Evolutionary conservation across 2,329 filamentous ascomycete species (phyloP).

Genomic region (Cercospora canescens): DNA sequence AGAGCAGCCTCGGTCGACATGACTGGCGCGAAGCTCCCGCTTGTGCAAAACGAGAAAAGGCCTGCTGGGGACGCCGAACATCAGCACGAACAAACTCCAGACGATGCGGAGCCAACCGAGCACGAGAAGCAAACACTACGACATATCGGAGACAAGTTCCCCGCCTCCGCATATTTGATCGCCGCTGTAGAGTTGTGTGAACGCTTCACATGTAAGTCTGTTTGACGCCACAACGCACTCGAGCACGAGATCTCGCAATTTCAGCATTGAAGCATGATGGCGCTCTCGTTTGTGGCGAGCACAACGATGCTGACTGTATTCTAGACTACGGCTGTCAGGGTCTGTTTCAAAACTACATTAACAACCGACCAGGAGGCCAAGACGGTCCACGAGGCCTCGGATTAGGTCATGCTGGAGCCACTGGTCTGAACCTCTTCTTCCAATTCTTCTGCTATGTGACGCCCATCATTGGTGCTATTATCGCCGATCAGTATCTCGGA

Average conservation of each 20-base stretch:
- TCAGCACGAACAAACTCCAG: constrained; percentile 24
- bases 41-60: constrained; percentile 17
- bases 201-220: constrained; percentile 43
- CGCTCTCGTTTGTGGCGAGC: background rate
- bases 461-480: constrained; percentile 48
- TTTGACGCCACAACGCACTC: too few relatives aligned
- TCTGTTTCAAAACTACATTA: constrained; percentile 53
- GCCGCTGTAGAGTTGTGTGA: constrained; percentile 53
- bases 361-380: constrained; percentile 39
- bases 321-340: constrained; percentile 40
- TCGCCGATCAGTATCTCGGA: constrained; percentile 68
- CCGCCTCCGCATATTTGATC: constrained; percentile 49
- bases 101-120: constrained; percentile 43
- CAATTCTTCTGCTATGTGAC: constrained; percentile 53
- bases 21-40: constrained; percentile 23
- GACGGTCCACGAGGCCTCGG: constrained; percentile 45
- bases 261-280: too few relatives aligned
- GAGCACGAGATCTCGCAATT: too few relatives aligned
- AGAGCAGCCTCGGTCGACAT: constrained; percentile 20
- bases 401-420: constrained; percentile 39
- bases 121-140: constrained; percentile 46
- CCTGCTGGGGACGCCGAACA: constrained; percentile 18
- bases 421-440: constrained; percentile 46
- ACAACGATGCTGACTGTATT: background rate
- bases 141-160: constrained; percentile 49